A percentile compares a stretch with the other conserved stretches of the same genome.
phyloP scores from a whole-genome alignment of 1,139 yeast species.

The Saccharomyces hybrid region DNA sequence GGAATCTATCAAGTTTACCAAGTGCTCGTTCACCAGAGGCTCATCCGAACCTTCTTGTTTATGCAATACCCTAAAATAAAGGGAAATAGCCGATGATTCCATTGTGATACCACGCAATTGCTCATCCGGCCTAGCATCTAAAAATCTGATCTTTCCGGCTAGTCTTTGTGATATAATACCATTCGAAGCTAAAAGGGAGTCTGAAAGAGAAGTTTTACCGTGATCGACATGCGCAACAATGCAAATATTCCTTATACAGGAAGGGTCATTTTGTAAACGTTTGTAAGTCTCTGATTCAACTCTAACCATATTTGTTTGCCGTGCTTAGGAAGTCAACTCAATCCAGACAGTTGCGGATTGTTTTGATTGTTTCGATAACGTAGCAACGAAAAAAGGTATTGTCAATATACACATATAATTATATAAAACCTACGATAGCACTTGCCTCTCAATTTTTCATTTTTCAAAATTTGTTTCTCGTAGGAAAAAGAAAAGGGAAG shows the following conservation, averaged over 20 bases:
- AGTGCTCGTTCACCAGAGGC: constrained; percentile 57
- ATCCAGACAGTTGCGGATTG: constrained; percentile 1
- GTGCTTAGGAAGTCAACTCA: not conserved
- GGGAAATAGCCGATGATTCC: constrained; percentile 91
- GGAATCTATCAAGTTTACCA: constrained; percentile 89
- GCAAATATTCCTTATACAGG: constrained; percentile 77
- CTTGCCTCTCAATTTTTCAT: not conserved
- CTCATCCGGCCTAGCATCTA: constrained; percentile 93
- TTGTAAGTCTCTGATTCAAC: constrained; percentile 56
- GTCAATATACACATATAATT: not conserved
- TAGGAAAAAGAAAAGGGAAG: constrained; percentile 13
- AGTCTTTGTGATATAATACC: constrained; percentile 90
- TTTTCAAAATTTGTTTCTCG: not conserved
- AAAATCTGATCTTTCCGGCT: constrained; percentile 90
- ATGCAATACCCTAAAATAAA: constrained; percentile 64
- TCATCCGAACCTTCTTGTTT: constrained; percentile 38
- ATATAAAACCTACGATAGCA: not conserved
- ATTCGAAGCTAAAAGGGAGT: constrained; percentile 85
- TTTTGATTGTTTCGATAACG: constrained; percentile 10
- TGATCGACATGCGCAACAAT: constrained; percentile 97
- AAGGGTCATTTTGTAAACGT: constrained; percentile 61
- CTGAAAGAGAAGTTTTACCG: constrained; percentile 93
- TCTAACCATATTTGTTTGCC: constrained; percentile 24
- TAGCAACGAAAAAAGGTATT: not conserved
- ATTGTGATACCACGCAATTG: constrained; percentile 94